Conservation (phyloP, 176 grass and related monocot genomes). For the Hordeum marinum region DNA sequence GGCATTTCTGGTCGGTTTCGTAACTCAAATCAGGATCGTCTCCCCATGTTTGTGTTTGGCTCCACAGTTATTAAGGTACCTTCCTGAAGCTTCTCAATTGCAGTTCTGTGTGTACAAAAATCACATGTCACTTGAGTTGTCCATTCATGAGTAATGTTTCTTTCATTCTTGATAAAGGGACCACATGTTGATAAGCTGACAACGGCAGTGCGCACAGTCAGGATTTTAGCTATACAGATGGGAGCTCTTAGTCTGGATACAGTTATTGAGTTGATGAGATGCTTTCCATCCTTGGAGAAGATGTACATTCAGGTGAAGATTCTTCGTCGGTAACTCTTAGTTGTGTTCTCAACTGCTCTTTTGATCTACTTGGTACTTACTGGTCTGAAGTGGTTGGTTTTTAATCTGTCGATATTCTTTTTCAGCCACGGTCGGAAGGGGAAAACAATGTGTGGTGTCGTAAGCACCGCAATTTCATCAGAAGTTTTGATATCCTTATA, state of each 20-base stretch:
- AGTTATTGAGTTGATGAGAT: neutral
- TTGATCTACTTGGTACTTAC: neutral
- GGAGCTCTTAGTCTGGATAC: neutral
- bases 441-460: neutral
- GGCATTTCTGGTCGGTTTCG: neutral
- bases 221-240: neutral
- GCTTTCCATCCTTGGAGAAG: neutral
- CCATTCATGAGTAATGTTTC: neutral
- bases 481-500: neutral
- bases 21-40: neutral
- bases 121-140: neutral
- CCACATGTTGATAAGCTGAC: neutral
- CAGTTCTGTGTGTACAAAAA: neutral
- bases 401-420: neutral
- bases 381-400: neutral
- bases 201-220: neutral
- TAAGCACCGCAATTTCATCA: neutral
- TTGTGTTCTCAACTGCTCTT: neutral
- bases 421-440: neutral
- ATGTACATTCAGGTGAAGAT: neutral
- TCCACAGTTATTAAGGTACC: neutral
- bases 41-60: neutral
- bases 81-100: neutral
- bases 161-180: neutral
- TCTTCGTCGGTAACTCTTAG: neutral